These are phyloP conservation scores for Lichtheimia ornata DNA, from an alignment of 371 early-diverging fungal species.

Conservation along the genomic window DNA sequence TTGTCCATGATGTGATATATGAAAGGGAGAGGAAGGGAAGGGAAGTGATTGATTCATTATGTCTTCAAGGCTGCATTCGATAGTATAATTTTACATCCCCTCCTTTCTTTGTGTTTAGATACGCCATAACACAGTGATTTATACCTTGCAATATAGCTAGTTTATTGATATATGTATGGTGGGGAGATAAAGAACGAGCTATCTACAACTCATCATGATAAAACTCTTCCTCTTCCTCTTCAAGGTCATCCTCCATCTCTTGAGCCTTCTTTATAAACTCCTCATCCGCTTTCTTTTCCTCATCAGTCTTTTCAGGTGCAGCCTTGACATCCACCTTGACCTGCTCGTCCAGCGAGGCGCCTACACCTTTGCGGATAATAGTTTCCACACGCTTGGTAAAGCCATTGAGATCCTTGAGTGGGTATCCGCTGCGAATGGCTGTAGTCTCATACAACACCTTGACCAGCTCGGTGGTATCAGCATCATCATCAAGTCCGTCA, in stretches of 20 bases:
- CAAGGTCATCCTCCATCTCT: constrained; percentile 1
- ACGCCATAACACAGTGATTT: no score
- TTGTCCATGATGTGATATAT: no score
- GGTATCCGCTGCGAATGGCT: constrained; percentile 75
- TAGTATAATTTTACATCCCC: no score
- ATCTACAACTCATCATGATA: constrained; percentile 21
- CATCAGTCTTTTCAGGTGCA: constrained; percentile 41
- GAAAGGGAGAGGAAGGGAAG: no score
- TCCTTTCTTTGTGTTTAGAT: no score
- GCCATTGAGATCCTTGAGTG: constrained; percentile 55
- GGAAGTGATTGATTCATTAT: no score
- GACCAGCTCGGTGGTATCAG: constrained; percentile 59
- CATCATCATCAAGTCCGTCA: constrained; percentile 35
- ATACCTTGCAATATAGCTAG: no score
- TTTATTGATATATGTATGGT: no score
- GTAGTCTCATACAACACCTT: constrained; percentile 78
- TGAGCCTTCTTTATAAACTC: constrained; percentile 18
- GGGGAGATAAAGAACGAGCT: no score
- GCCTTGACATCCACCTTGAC: constrained; percentile 51
- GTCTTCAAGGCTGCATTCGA: no score
- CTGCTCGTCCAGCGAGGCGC: constrained; percentile 56
- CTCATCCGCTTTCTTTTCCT: constrained; percentile 40
- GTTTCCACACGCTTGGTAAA: constrained; percentile 76
- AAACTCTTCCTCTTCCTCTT: constrained; percentile 11
- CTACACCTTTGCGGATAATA: constrained; percentile 66